Conservation (phyloP, 352 stramenopile species). For the Discostella stelligera region DNA sequence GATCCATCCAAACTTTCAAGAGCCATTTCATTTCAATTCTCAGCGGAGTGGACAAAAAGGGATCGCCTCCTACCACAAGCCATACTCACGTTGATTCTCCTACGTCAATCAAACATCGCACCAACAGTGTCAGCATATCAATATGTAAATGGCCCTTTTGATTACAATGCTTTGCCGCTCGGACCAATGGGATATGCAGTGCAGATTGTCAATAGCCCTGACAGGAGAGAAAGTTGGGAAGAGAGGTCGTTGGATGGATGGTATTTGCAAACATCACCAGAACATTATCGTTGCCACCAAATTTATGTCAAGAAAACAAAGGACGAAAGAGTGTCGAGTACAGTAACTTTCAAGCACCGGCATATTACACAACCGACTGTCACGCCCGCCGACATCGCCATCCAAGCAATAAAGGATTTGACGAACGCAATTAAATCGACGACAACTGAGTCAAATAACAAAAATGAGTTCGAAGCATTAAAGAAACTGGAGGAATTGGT, state of each 20-base stretch:
- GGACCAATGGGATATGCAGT: constrained; percentile 1
- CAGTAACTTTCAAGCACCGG: background rate
- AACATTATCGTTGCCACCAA: constrained; percentile 12
- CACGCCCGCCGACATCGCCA: background rate
- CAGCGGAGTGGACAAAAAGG: constrained; percentile 10
- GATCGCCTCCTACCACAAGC: constrained; percentile 36
- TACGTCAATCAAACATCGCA: background rate
- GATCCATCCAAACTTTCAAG: constrained; percentile 64
- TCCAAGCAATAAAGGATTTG: background rate
- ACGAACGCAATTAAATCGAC: background rate
- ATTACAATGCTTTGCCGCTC: background rate
- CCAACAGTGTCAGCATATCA: constrained; percentile 1
- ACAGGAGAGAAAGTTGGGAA: constrained; percentile 6
- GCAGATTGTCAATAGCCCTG: background rate
- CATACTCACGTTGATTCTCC: background rate
- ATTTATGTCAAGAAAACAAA: background rate
- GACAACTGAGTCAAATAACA: background rate
- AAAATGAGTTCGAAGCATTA: too few relatives aligned
- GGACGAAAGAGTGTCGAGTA: background rate
- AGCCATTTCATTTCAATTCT: constrained; percentile 50
- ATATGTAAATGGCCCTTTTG: constrained; percentile 7
- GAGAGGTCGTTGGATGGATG: background rate
- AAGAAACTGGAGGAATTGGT: too few relatives aligned
- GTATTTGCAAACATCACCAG: constrained; percentile 5
- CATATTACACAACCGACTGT: background rate